Evolutionary conservation across 139 green algal species (phyloP), one percentile per base, ranked within the genome.

Genomic region (Diplosphaera chodatii): DNA sequence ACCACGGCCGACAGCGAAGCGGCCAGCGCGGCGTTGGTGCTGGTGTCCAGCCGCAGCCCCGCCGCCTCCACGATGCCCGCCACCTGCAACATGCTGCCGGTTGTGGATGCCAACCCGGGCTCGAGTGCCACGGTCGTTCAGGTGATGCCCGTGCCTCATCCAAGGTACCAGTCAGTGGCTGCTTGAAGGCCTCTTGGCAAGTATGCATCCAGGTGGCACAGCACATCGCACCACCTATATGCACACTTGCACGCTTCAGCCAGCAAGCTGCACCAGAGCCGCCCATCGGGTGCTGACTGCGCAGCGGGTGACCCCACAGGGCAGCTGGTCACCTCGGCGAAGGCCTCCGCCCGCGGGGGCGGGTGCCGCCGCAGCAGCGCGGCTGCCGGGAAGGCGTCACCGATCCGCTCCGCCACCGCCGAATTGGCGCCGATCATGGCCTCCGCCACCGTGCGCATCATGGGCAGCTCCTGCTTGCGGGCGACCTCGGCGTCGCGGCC

Each of bases 401-500:
- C 25, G 23, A 82, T 83, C 66, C 73, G 76, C 70, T 78, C 48
- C 23, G 82, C 82, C n/a, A 90, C 85, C 5, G 74, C 73, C 3
- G 65, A 56, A 72, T 90, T 90, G 70, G 84, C 81, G 20, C 64
- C 68, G 63, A 89, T 87, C 73, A 78, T 78, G 76, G 83, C 79
- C 73, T 90, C 85, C 2, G 82, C 85, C 63, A 90, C 77, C 10
- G 86, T 64, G 40, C 78, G 72, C 80, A 87, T 90, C 82, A 88
- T 86, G 32, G 75, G 76, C 33, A 86, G 37, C 67, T 83, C 70
- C 21, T 67, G 16, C 73, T 89, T 86, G 62, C 64, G 64, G 18
- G 74, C 56, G 31, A 87, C 76, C 25, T 67, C 68, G 8, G 66
- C 73, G 20, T 79, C 78, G 25, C 63, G 23, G 23, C 79, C 73